These are phyloP conservation scores for Quercus mongolica DNA, from an alignment of 306 rosid species.

Conservation along the genomic window DNA sequence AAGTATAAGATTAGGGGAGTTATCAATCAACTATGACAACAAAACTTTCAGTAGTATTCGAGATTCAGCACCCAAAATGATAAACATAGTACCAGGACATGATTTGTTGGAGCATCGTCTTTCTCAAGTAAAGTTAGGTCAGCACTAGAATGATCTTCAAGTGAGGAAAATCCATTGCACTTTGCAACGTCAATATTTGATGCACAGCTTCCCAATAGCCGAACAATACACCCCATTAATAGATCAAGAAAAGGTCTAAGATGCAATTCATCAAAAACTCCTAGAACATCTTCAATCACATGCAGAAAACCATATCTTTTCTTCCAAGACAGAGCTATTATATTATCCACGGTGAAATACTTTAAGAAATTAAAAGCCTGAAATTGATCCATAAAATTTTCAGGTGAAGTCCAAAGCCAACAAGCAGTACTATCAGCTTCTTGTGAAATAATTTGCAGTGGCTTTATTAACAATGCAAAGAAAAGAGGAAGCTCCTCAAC, in stretches of 20 bases:
- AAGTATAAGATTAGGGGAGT: not conserved
- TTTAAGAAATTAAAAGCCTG: conserved; percentile 49
- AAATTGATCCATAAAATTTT: conserved; percentile 40
- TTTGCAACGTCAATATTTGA: conserved; percentile 46
- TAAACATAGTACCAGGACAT: conserved; percentile 46
- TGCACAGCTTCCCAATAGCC: conserved; percentile 77
- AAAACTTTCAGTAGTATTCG: not conserved
- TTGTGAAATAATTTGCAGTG: conserved; percentile 56
- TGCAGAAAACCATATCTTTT: conserved; percentile 83
- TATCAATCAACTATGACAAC: not conserved
- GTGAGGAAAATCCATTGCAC: conserved; percentile 29
- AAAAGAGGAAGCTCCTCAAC: conserved; percentile 79
- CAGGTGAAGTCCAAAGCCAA: conserved; percentile 58
- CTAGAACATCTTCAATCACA: conserved; percentile 80
- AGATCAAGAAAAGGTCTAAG: conserved; percentile 75
- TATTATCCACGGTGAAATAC: conserved; percentile 59
- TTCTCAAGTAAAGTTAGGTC: conserved; percentile 19
- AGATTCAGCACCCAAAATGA: conserved; percentile 10
- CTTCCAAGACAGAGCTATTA: conserved; percentile 66
- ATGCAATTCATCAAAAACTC: conserved; percentile 78
- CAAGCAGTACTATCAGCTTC: conserved; percentile 54
- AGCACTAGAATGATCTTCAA: conserved; percentile 22
- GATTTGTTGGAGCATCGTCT: conserved; percentile 26
- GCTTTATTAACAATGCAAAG: conserved; percentile 73
- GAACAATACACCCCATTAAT: conserved; percentile 79